Base-by-base conservation (phyloP, 2,329 filamentous ascomycete species). In the Arthroderma sp. region DNA sequence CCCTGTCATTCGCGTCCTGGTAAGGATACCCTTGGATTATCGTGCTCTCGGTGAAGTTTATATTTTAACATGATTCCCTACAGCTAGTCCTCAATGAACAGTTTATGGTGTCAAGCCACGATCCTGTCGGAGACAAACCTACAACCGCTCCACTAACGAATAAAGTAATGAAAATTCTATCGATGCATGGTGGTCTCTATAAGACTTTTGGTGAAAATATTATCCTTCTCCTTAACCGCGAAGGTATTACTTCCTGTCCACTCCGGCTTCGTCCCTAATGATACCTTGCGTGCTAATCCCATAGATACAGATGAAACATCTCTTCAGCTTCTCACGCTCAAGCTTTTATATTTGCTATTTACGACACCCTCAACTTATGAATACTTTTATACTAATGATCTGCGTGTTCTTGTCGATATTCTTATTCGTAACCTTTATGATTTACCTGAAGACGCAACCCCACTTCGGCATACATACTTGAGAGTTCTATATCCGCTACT, bases 161-260 rank as follows among this genome's bases (percentile, higher is more conserved):
- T 68, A 85, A 91, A 63, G 89, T 98, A 54, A 86, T 98, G 71
- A 97, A 97, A 70, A 80, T 91, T 39, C 79, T 98, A 44, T 91
- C 89, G 56, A 78, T 87, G 23, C 80, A 93, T 66, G 91, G 91
- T 2, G 81, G 83, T 53, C 78, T 78, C 1, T 97, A 90, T 70
- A 91, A 91, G 67, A 96, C 91, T 0, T 98, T 98, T 75, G 93
- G 93, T 55, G 91, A 96, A 74, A 98, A 97, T 64, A 87, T 98
- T 60, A 98, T 98, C 62, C 77, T 98, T 4, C 80, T 98, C 1
- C 79, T 98, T 39, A 98, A 98, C 69, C 85, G 93, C 65, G 93
- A 97, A 76, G 89, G 77, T 78, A 68, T 38, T 63, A 59, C 15
- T 33, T 41, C 25, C 25, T 7, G 5, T 31, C 23, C 8, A 38